Percentiles rank a stretch among this genome's conserved stretches.
Conservation (phyloP, 2,329 filamentous ascomycete species). For the Claviceps fusiformis region DNA sequence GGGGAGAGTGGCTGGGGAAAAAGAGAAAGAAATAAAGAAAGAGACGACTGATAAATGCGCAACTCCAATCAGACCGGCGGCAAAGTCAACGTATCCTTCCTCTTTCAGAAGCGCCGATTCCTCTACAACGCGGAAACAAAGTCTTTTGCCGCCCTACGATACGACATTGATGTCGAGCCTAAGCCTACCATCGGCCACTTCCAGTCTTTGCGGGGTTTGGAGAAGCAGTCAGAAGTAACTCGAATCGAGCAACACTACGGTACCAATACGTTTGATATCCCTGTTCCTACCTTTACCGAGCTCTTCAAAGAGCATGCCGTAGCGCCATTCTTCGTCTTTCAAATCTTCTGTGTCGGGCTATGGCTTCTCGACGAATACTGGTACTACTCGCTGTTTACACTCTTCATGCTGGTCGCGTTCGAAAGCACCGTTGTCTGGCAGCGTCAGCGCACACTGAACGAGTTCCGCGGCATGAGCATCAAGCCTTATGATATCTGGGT, state of each 20-base stretch:
- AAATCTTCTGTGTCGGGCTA: conserved; percentile 93
- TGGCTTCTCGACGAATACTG: conserved; percentile 99
- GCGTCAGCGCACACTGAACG: conserved; percentile 83
- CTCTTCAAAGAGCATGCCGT: conserved; percentile 97
- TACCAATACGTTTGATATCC: conserved; percentile 92
- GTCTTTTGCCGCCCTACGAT: conserved; percentile 70
- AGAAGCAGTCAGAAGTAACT: conserved; percentile 59
- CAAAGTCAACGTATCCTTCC: conserved; percentile 69
- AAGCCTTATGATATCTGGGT: conserved; percentile 95
- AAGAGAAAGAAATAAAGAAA: neutral
- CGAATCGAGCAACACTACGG: conserved; percentile 87
- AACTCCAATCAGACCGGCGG: conserved; percentile 42
- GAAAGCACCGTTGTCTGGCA: conserved; percentile 99
- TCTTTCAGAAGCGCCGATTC: conserved; percentile 97
- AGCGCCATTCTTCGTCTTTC: conserved; percentile 97
- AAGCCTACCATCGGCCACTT: conserved; percentile 68
- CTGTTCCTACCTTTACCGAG: conserved; percentile 88
- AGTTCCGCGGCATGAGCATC: conserved; percentile 98
- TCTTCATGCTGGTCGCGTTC: conserved; percentile 95
- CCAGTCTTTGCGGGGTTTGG: conserved; percentile 66
- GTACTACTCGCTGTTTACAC: conserved; percentile 98
- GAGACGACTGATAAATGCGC: neutral
- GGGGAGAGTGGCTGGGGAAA: too few species aligned
- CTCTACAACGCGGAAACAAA: conserved; percentile 61
- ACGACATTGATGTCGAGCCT: conserved; percentile 72